These are phyloP conservation scores for Davidsoniella eucalypti DNA, from an alignment of 2,329 filamentous ascomycete species.

Conservation along the genomic window DNA sequence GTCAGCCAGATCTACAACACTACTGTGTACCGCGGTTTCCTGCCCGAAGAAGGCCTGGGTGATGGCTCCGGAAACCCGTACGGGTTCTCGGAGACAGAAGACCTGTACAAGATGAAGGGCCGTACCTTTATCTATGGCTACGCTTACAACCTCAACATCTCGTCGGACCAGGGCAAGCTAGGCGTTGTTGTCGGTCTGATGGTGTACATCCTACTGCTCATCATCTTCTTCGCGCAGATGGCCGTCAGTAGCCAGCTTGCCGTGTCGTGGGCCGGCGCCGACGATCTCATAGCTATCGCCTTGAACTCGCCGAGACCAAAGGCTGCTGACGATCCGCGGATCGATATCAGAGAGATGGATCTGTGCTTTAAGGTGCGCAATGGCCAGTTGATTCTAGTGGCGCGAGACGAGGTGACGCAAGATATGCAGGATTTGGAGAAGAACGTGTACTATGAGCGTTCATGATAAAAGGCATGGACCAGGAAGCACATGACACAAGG, in stretches of 20 bases:
- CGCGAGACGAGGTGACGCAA: not conserved
- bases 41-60: conserved; percentile 1
- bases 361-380: conserved; percentile 1
- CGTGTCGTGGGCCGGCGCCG: not conserved
- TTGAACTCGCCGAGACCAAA: not conserved
- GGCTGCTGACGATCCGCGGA: not conserved
- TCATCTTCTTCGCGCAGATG: not conserved
- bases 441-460: too few relatives aligned
- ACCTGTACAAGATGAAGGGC: not conserved
- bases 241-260: conserved; percentile 1
- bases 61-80: not conserved
- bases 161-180: not conserved
- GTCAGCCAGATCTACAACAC: not conserved
- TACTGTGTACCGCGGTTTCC: not conserved
- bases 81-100: not conserved
- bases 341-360: not conserved
- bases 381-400: not conserved
- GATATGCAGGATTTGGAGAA: too few relatives aligned
- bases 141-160: conserved; percentile 1
- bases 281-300: conserved; percentile 2
- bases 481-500: too few relatives aligned
- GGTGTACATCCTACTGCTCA: not conserved
- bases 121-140: conserved; percentile 5
- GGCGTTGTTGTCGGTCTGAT: not conserved
- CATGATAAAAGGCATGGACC: too few relatives aligned